Conservation (phyloP, 257 asterid species). For the Solanum arcanum region DNA sequence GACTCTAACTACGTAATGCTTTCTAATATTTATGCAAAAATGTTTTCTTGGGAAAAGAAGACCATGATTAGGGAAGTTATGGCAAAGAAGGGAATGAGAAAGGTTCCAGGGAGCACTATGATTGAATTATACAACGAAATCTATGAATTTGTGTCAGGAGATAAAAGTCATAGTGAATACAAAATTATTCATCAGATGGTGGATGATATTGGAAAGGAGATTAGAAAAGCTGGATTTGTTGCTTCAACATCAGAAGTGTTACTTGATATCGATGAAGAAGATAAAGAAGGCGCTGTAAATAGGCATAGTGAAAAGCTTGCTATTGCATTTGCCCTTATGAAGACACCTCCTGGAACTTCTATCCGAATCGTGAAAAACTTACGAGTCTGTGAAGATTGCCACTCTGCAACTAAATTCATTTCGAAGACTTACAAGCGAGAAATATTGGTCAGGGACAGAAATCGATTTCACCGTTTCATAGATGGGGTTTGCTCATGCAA, state of each 20-base stretch:
- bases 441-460: constrained; percentile 42
- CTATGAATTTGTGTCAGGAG: constrained; percentile 49
- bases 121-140: constrained; percentile 42
- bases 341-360: constrained; percentile 28
- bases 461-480: constrained; percentile 43
- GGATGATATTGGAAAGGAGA: constrained; percentile 46
- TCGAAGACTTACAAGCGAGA: constrained; percentile 37
- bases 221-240: constrained; percentile 29
- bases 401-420: constrained; percentile 42
- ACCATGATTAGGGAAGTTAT: constrained; percentile 41
- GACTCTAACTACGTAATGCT: constrained; percentile 63
- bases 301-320: constrained; percentile 53
- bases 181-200: constrained; percentile 34
- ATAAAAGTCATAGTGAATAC: constrained; percentile 25
- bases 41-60: constrained; percentile 58
- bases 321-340: constrained; percentile 49
- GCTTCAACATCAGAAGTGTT: constrained; percentile 32
- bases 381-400: constrained; percentile 49
- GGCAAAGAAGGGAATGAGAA: constrained; percentile 57
- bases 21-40: constrained; percentile 50
- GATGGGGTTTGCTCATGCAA: constrained; percentile 42
- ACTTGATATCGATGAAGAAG: constrained; percentile 54
- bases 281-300: constrained; percentile 45
- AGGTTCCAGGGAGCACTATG: constrained; percentile 77
- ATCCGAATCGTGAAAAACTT: constrained; percentile 40